phyloP scores from a whole-genome alignment of 305 asterid species.

The Plantago coronopus region DNA sequence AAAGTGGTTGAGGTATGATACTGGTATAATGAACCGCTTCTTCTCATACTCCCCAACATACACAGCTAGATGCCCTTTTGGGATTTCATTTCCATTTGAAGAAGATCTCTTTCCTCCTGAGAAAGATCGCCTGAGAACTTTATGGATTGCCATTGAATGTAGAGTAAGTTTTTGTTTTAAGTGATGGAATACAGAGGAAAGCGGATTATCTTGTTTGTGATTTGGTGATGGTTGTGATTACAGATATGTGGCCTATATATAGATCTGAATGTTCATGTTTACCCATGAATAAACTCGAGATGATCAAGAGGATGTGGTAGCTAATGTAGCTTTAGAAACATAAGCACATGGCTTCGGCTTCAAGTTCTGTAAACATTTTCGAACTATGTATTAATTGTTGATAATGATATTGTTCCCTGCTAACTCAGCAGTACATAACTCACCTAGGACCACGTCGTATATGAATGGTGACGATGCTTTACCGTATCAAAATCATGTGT shows the following conservation, averaged over 20 bases:
- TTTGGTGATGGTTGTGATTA: constrained; percentile 3
- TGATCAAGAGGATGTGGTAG: neutral
- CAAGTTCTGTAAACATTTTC: neutral
- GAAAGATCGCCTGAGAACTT: constrained; percentile 20
- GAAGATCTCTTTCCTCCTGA: constrained; percentile 11
- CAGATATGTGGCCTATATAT: constrained; percentile 26
- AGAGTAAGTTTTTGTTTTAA: neutral
- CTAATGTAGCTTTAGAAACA: constrained; percentile 5
- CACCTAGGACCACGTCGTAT: too few species aligned
- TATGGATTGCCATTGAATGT: constrained; percentile 23
- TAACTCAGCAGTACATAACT: too few species aligned
- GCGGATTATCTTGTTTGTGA: neutral
- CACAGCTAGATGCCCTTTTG: constrained; percentile 40
- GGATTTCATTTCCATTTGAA: constrained; percentile 23
- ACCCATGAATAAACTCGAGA: neutral
- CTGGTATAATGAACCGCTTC: constrained; percentile 38
- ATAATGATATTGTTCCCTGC: too few species aligned
- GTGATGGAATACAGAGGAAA: neutral
- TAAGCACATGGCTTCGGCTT: constrained; percentile 6
- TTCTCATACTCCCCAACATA: constrained; percentile 32
- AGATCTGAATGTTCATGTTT: neutral
- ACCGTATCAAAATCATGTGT: too few species aligned
- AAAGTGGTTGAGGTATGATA: constrained; percentile 38
- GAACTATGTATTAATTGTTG: neutral
- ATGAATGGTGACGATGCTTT: too few species aligned